phyloP scores from a whole-genome alignment of 768 basidiomycete species.

The Auricularia cornea region DNA sequence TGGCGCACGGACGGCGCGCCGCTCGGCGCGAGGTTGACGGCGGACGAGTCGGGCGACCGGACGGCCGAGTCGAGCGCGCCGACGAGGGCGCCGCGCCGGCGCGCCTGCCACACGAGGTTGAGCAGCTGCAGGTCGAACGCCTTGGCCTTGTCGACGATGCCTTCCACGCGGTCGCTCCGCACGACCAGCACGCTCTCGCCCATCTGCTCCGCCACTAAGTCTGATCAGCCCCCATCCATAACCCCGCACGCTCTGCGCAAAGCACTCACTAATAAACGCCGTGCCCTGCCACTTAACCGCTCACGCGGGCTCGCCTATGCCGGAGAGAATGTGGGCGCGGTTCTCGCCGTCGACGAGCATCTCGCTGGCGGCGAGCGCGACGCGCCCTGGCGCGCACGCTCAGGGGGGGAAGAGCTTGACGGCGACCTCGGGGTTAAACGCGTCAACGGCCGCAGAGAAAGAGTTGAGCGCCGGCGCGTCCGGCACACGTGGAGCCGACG shows the following conservation, averaged over 20 bases:
- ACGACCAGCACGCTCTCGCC: conserved; percentile 5
- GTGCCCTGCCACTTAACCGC: conserved; percentile 4
- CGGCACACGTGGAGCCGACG: conserved; percentile 1
- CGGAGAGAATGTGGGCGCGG: neutral
- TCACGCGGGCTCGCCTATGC: conserved; percentile 1
- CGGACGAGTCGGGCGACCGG: neutral
- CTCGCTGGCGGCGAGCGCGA: neutral
- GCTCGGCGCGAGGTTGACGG: neutral
- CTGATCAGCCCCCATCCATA: too few species aligned
- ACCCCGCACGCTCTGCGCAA: neutral
- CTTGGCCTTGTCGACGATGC: conserved; percentile 26
- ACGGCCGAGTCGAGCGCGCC: too few species aligned
- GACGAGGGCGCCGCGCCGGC: neutral
- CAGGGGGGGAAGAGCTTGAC: conserved; percentile 1
- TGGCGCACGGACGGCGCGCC: neutral
- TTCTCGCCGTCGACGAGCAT: conserved; percentile 3
- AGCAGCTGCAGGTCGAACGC: conserved; percentile 64
- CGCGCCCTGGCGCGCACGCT: neutral
- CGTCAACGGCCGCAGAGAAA: neutral
- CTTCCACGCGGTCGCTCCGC: conserved; percentile 5
- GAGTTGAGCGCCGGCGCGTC: conserved; percentile 1
- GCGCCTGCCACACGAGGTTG: conserved; percentile 22
- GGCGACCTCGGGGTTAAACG: conserved; percentile 5
- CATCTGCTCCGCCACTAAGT: neutral
- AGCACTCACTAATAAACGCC: conserved; percentile 8